Percentiles rank a stretch among this genome's conserved stretches.
Evolutionary conservation across 2,329 filamentous ascomycete genomes (phyloP).

Genomic region (Ophiostoma himal-ulmi): DNA sequence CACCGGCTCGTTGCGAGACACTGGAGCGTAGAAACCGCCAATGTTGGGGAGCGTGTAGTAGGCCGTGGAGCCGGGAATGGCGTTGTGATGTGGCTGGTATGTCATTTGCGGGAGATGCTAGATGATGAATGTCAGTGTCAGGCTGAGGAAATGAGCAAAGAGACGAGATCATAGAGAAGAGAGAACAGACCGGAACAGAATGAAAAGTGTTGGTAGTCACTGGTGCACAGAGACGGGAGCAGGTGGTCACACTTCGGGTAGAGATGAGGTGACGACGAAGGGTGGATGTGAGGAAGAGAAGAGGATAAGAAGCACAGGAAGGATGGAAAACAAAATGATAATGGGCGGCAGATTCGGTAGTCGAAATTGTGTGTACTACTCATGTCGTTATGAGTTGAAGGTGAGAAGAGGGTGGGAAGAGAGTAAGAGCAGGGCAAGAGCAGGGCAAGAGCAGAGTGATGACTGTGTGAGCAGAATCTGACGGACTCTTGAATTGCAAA

Average conservation of each 20-base stretch:
- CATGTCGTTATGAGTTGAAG: not conserved
- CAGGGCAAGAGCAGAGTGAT: not conserved
- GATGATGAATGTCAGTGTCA: not conserved
- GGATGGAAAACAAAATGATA: not conserved
- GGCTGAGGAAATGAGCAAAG: not conserved
- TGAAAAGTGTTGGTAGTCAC: not conserved
- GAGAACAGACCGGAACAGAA: not conserved
- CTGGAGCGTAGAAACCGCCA: slow-evolving; percentile 19
- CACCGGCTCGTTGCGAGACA: slow-evolving; percentile 3
- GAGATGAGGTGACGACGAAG: slow-evolving; percentile 5
- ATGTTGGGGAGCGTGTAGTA: slow-evolving; percentile 18
- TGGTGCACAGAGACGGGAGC: not conserved
- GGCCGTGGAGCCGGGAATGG: slow-evolving; percentile 13
- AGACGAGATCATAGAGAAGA: not conserved
- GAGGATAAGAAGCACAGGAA: not conserved
- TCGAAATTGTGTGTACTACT: not conserved
- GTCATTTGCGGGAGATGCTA: not conserved
- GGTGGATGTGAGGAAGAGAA: not conserved
- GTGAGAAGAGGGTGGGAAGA: not conserved
- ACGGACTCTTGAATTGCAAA: too few species aligned
- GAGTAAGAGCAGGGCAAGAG: not conserved
- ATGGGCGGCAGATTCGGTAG: not conserved
- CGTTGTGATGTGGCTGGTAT: slow-evolving; percentile 1
- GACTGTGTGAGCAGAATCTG: not conserved
- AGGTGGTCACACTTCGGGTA: not conserved